Evolutionary conservation across 1,284 basidiomycete species (phyloP).

Genomic region (Hypsizygus ulmarius): DNA sequence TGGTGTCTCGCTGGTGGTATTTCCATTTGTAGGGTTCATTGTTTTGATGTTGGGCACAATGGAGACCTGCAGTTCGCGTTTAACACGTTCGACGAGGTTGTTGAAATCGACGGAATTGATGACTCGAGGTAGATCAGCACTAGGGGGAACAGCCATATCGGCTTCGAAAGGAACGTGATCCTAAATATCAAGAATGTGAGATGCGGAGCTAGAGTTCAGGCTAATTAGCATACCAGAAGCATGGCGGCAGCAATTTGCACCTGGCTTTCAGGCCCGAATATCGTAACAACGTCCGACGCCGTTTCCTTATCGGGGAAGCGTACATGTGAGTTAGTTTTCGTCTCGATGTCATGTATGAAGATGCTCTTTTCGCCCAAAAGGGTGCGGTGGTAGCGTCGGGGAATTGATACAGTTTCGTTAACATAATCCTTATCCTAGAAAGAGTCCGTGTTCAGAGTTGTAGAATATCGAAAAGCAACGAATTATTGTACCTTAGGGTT

Average conservation of each 20-base stretch:
- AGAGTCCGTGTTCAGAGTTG: constrained; percentile 10
- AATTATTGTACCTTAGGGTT: constrained; percentile 76
- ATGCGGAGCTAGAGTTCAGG: background rate
- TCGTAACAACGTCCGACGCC: constrained; percentile 86
- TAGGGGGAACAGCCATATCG: constrained; percentile 88
- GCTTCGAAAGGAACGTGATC: constrained; percentile 98
- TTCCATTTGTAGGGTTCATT: constrained; percentile 35
- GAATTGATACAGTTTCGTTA: constrained; percentile 90
- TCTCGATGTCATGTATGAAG: constrained; percentile 96
- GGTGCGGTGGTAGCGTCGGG: constrained; percentile 92
- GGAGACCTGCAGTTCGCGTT: constrained; percentile 91
- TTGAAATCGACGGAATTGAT: constrained; percentile 79
- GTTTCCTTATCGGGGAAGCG: constrained; percentile 96
- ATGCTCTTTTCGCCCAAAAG: constrained; percentile 95
- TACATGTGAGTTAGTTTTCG: constrained; percentile 92
- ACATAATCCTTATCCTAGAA: constrained; percentile 93
- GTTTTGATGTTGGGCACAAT: constrained; percentile 76
- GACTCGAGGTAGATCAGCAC: constrained; percentile 73
- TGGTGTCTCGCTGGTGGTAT: constrained; percentile 44
- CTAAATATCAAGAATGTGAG: constrained; percentile 36
- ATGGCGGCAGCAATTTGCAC: constrained; percentile 96
- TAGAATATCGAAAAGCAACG: background rate
- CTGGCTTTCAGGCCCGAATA: constrained; percentile 96
- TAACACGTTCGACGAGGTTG: constrained; percentile 83
- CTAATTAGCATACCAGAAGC: constrained; percentile 66